These are phyloP conservation scores for Leucosporidium creatinivorum DNA, from an alignment of 768 basidiomycete species.

Conservation along the genomic window DNA sequence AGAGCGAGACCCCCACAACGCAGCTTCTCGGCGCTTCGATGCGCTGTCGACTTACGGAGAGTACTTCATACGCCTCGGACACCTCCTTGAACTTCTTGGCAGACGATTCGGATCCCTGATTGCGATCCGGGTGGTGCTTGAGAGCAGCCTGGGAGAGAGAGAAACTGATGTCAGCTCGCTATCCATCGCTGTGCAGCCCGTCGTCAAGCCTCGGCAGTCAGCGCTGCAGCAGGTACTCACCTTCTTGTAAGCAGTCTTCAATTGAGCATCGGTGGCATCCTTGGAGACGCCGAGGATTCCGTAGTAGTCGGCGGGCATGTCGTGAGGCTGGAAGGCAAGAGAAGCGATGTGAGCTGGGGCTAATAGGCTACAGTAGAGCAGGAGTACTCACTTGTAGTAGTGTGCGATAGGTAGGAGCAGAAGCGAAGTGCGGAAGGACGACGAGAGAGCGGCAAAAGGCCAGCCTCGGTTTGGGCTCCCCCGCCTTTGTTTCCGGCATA, in stretches of 20 bases:
- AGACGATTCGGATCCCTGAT: conserved; percentile 68
- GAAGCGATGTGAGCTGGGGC: neutral
- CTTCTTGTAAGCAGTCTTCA: conserved; percentile 94
- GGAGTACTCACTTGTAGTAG: no score
- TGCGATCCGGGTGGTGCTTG: conserved; percentile 94
- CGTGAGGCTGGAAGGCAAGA: conserved; percentile 14
- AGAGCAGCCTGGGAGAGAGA: conserved; percentile 52
- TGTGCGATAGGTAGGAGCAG: no score
- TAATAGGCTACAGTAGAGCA: no score
- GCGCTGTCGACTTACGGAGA: conserved; percentile 39
- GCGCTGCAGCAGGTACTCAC: conserved; percentile 45
- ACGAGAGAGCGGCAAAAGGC: no score
- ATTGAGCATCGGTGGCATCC: conserved; percentile 65
- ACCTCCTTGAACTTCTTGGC: conserved; percentile 87
- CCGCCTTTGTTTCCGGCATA: no score
- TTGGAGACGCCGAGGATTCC: conserved; percentile 65
- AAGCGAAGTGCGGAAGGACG: no score
- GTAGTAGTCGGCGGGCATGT: conserved; percentile 86
- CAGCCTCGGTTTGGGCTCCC: no score
- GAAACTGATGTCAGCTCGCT: conserved; percentile 42
- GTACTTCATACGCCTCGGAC: conserved; percentile 91
- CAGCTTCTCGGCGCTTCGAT: no score
- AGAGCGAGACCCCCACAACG: no score
- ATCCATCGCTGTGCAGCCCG: no score
- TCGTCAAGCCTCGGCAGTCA: no score